Percentiles rank a stretch among this genome's conserved stretches.
Conservation (phyloP, 2,329 filamentous ascomycete species). For the Hymenoscyphus repandus region DNA sequence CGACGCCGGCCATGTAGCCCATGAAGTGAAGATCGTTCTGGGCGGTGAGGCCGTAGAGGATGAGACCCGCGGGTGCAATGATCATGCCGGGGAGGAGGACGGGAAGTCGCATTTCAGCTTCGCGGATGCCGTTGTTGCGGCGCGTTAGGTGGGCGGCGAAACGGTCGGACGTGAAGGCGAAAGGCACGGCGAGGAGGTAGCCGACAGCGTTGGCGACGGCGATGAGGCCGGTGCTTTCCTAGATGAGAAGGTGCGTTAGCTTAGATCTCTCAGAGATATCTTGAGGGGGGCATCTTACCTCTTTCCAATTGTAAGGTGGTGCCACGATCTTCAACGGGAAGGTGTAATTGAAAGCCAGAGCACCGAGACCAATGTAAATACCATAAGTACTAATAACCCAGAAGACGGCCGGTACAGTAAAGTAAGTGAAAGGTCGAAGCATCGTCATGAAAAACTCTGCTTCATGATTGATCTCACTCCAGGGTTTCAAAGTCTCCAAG, state of each 20-base stretch:
- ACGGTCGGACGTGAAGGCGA: conserved; percentile 37
- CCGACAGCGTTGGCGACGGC: conserved; percentile 36
- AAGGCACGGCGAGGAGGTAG: conserved; percentile 38
- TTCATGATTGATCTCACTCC: conserved; percentile 38
- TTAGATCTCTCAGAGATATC: neutral
- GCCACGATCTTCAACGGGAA: conserved; percentile 43
- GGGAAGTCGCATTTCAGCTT: conserved; percentile 37
- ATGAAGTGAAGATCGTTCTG: conserved; percentile 48
- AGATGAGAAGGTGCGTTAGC: neutral
- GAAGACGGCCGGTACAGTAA: conserved; percentile 42
- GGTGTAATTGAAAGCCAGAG: conserved; percentile 44
- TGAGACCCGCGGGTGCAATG: conserved; percentile 49
- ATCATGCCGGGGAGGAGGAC: conserved; percentile 46
- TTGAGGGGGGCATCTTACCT: conserved; percentile 26
- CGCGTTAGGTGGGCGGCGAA: conserved; percentile 35
- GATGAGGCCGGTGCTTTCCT: conserved; percentile 41
- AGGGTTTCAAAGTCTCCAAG: conserved; percentile 38
- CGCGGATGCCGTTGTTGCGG: conserved; percentile 35
- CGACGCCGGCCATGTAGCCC: conserved; percentile 44
- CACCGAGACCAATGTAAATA: conserved; percentile 44
- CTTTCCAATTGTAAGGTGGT: conserved; percentile 42
- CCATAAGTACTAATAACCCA: conserved; percentile 47
- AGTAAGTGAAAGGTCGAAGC: conserved; percentile 41
- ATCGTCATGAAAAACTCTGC: conserved; percentile 42
- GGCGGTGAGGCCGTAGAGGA: conserved; percentile 53